phyloP scores from a whole-genome alignment of 345 rosid genomes.

The Brassica cretica region DNA sequence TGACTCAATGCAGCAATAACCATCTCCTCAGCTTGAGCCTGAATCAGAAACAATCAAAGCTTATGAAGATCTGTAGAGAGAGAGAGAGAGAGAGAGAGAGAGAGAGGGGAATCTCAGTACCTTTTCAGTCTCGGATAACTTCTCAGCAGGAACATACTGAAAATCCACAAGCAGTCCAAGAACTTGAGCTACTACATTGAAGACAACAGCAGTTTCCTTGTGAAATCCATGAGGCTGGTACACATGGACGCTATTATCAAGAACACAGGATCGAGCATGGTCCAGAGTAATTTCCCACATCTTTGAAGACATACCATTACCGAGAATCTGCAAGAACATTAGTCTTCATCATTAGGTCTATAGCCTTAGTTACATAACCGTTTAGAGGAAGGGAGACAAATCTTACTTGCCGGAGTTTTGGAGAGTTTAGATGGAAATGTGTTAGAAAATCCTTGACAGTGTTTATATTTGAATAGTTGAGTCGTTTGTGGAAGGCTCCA shows the following conservation, averaged over 20 bases:
- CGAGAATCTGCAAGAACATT: conserved; percentile 66
- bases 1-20: conserved; percentile 68
- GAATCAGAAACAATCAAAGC: no score
- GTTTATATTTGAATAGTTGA: conserved; percentile 63
- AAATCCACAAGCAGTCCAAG: conserved; percentile 70
- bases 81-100: no score
- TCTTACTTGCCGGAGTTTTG: conserved; percentile 77
- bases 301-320: conserved; percentile 97
- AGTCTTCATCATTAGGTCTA: background rate
- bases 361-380: background rate
- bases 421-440: conserved; percentile 58
- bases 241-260: conserved; percentile 65
- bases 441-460: conserved; percentile 87
- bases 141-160: conserved; percentile 63
- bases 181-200: conserved; percentile 89
- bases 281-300: conserved; percentile 96
- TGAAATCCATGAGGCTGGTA: conserved; percentile 60
- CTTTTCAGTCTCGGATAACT: conserved; percentile 82
- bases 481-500: conserved; percentile 94
- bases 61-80: no score
- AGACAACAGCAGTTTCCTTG: conserved; percentile 79
- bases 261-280: conserved; percentile 79
- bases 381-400: conserved; percentile 9
- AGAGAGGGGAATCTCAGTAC: conserved; percentile 2
- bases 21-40: conserved; percentile 63